Evolutionary conservation across 257 asterid species (phyloP).

Genomic region (Orobanche coerulescens): DNA sequence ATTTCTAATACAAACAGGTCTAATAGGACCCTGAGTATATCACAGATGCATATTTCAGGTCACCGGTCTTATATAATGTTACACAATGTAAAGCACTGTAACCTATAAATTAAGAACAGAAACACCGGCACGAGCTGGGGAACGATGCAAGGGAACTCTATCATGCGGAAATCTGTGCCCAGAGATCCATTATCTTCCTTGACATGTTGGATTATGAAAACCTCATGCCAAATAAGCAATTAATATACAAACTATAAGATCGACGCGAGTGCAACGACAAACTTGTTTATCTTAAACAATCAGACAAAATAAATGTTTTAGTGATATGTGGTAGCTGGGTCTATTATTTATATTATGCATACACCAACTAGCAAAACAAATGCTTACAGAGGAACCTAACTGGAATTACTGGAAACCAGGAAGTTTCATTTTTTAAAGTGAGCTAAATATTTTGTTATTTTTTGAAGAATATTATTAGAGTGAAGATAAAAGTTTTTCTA

Average conservation of each 20-base stretch:
- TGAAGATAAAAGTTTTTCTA: neutral
- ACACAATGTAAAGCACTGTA: neutral
- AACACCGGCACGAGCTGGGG: neutral
- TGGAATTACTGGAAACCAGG: neutral
- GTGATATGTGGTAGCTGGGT: neutral
- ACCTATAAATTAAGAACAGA: neutral
- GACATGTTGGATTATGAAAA: neutral
- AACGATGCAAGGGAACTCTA: neutral
- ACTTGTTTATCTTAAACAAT: constrained; percentile 2
- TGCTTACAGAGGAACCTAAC: neutral
- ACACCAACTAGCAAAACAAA: neutral
- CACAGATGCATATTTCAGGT: neutral
- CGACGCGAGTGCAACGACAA: neutral
- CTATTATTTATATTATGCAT: neutral
- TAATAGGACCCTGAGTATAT: neutral
- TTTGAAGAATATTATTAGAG: neutral
- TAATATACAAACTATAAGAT: neutral
- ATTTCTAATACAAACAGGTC: neutral
- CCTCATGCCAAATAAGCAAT: neutral
- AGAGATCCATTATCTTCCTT: neutral
- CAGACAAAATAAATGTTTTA: neutral
- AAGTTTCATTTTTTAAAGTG: neutral
- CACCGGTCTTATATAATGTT: neutral
- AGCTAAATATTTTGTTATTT: too few relatives aligned
- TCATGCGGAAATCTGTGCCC: neutral